Base-by-base conservation (phyloP, 768 basidiomycete species). In the Ramaria sp. region DNA sequence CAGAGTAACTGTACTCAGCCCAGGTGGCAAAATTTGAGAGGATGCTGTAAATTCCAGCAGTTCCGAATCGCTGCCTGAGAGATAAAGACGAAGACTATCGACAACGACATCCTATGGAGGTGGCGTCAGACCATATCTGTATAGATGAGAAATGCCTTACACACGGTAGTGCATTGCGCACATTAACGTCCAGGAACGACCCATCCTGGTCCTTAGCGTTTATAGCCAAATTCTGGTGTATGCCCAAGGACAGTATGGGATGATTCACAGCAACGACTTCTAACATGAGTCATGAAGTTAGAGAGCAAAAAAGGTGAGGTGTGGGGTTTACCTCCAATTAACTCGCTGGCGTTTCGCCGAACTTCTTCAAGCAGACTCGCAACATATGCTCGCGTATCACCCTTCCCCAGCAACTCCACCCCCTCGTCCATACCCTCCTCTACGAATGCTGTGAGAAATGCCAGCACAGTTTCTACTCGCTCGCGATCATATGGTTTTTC, bases 391-490 rank as follows among this genome's bases (percentile, higher is more conserved):
- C 44, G 30, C 47, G 70, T 55, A 52, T 73, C 72, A 60, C 79
- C 78, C 8, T 71, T 72, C 54, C 78, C 71, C 50, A 76, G 70
- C 58, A 79, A 68, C 42, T 87, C 66, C 55, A 83, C 58, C 48
- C 82, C 79, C 42, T 68, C 67, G 3, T 73, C 30, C 27, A 55
- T 77, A 37, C 67, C 61, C 59, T 78, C 77, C 28, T 79, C 80
- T 16, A 81, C 75, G 56, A 78, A 83, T 12, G 79, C 76, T 62
- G 79, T 82, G 41, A 96, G 72, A 65, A 87, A 93, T 4, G 86
- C 78, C 28, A 93, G 71, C 5, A 86, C 73, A 15, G 85, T 76
- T 57, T 86, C 80, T 20, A 88, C 76, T 90, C 90, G 94, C 63
- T 93, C 88, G 20, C 73, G 71, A 59, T 89, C 84, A 55, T 72